Evolutionary conservation across 164 flowering plant species (phyloP).

Genomic region (Macadamia tetraphylla): DNA sequence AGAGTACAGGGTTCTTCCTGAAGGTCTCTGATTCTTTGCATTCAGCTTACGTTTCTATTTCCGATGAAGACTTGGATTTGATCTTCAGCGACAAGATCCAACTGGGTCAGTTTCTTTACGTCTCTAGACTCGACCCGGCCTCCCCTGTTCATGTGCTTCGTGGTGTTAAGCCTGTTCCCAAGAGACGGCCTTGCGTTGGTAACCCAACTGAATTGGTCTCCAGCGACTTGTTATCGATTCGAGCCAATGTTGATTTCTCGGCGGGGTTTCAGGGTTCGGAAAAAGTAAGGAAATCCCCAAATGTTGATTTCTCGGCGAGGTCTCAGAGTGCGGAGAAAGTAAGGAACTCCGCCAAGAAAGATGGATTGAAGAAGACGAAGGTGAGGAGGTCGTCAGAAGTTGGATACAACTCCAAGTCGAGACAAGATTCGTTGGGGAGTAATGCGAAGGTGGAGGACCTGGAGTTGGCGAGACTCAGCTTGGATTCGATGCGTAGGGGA

Average conservation of each 20-base stretch:
- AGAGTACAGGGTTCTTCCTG: constrained; percentile 45
- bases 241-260: constrained; percentile 1
- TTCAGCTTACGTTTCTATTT: constrained; percentile 47
- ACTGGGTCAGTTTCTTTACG: constrained; percentile 57
- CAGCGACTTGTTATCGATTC: constrained; percentile 25
- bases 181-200: constrained; percentile 46
- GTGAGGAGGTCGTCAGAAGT: constrained; percentile 4
- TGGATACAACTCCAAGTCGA: constrained; percentile 12
- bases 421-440: constrained; percentile 22
- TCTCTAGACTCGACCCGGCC: constrained; percentile 36
- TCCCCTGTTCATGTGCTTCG: constrained; percentile 52
- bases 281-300: too few species aligned
- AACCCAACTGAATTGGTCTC: constrained; percentile 46
- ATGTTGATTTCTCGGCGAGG: too few species aligned
- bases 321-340: constrained; percentile 2
- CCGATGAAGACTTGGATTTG: constrained; percentile 44
- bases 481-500: constrained; percentile 36
- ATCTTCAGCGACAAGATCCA: constrained; percentile 49
- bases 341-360: constrained; percentile 8
- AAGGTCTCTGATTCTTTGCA: constrained; percentile 65
- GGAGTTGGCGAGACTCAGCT: constrained; percentile 41
- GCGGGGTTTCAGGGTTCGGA: not conserved
- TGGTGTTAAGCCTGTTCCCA: constrained; percentile 46
- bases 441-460: constrained; percentile 15
- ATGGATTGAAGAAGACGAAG: constrained; percentile 3